Evolutionary conservation across 768 basidiomycete genomes (phyloP).

Genomic region (Tricholoma terreum): DNA sequence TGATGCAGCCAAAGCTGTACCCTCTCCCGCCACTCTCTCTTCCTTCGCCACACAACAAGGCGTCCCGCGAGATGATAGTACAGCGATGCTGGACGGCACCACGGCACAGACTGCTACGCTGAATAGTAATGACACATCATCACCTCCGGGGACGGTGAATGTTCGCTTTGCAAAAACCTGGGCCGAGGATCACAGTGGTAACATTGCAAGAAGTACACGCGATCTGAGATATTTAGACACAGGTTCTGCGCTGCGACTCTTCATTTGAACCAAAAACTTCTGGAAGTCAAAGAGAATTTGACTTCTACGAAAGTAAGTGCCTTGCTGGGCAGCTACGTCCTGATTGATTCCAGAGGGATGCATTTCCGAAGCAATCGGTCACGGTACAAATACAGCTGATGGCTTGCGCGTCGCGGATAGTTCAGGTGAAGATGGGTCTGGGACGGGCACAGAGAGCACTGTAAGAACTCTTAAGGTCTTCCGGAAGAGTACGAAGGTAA

Average conservation of each 20-base stretch:
- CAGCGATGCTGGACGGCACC: slow-evolving; percentile 15
- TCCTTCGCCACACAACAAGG: slow-evolving; percentile 53
- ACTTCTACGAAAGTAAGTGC: slow-evolving; percentile 93
- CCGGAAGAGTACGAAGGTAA: slow-evolving; percentile 84
- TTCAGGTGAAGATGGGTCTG: slow-evolving; percentile 9
- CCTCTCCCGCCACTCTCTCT: slow-evolving; percentile 54
- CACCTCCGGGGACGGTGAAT: slow-evolving; percentile 28
- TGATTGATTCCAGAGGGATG: slow-evolving; percentile 91
- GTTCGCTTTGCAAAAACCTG: slow-evolving; percentile 36
- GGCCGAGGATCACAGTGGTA: too few species aligned
- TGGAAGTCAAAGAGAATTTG: slow-evolving; percentile 89
- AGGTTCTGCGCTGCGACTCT: slow-evolving; percentile 86
- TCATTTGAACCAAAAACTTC: slow-evolving; percentile 91
- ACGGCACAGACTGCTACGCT: slow-evolving; percentile 26
- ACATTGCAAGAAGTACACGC: slow-evolving; percentile 45
- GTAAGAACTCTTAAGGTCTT: slow-evolving; percentile 67
- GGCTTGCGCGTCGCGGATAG: slow-evolving; percentile 35
- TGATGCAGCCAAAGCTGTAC: slow-evolving; percentile 56
- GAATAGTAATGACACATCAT: slow-evolving; percentile 24
- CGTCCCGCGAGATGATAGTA: slow-evolving; percentile 12
- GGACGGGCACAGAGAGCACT: slow-evolving; percentile 29
- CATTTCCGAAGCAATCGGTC: slow-evolving; percentile 77
- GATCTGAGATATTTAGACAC: slow-evolving; percentile 81
- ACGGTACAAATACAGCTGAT: slow-evolving; percentile 79
- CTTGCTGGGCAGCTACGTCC: slow-evolving; percentile 67